Evolutionary conservation across 2,329 filamentous ascomycete genomes (phyloP).

Genomic region (Fusarium pseudoanthophilum): DNA sequence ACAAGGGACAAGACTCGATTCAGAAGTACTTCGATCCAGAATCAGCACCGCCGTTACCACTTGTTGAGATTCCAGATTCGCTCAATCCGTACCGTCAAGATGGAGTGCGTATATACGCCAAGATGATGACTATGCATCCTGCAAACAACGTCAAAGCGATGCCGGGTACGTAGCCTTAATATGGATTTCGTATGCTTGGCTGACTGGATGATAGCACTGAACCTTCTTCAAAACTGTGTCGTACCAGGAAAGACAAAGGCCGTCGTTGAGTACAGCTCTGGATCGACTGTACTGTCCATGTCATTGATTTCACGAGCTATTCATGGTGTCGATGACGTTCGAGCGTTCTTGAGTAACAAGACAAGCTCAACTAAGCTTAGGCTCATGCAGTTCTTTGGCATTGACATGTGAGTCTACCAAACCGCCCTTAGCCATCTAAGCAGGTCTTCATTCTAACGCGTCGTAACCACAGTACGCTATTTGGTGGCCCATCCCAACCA

Average conservation of each 20-base stretch:
- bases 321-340: conserved; percentile 61
- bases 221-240: conserved; percentile 53
- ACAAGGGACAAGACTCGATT: conserved; percentile 66
- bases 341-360: conserved; percentile 69
- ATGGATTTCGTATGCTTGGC: not conserved
- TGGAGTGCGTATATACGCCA: conserved; percentile 71
- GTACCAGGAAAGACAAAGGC: conserved; percentile 56
- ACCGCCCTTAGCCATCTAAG: rapidly evolving
- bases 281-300: conserved; percentile 71
- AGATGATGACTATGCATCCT: conserved; percentile 73
- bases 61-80: conserved; percentile 68
- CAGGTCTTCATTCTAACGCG: not conserved
- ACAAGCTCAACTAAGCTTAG: conserved; percentile 63
- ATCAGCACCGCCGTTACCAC: conserved; percentile 64
- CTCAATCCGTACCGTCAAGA: conserved; percentile 68
- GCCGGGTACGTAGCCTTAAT: conserved; percentile 55
- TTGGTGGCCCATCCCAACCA: conserved; percentile 68
- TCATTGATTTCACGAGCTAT: conserved; percentile 63
- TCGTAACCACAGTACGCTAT: conserved; percentile 54
- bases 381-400: conserved; percentile 69
- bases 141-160: conserved; percentile 73
- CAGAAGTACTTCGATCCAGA: conserved; percentile 70
- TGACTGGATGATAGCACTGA: conserved; percentile 53
- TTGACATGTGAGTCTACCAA: conserved; percentile 56
- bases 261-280: conserved; percentile 70